Evolutionary conservation across 176 grass and related monocot genomes (phyloP).

Genomic region (Sorghum bicolor): Sorghum_bicolor_NCBIv3 NC_012870.2:18513501-18514000

Average conservation of each 20-base stretch:
- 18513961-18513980: slow-evolving; percentile 85
- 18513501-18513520: slow-evolving; percentile 85
- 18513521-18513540: slow-evolving; percentile 98
- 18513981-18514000: slow-evolving; percentile 95
- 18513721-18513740: slow-evolving; percentile 29
- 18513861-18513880: slow-evolving; percentile 79
- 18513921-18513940: slow-evolving; percentile 87
- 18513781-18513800: slow-evolving; percentile 66
- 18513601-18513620: slow-evolving; percentile 50
- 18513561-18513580: slow-evolving; percentile 50
- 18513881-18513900: slow-evolving; percentile 91
- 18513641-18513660: slow-evolving; percentile 95
- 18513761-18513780: slow-evolving; percentile 68
- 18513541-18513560: slow-evolving; percentile 79
- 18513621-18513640: slow-evolving; percentile 83
- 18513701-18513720: slow-evolving; percentile 32
- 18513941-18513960: slow-evolving; percentile 77
- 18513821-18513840: slow-evolving; percentile 71
- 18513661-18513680: slow-evolving; percentile 69
- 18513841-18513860: slow-evolving; percentile 62
- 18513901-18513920: slow-evolving; percentile 96
- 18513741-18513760: slow-evolving; percentile 88
- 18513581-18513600: slow-evolving; percentile 37
- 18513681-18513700: slow-evolving; percentile 34
- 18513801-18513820: slow-evolving; percentile 71